Evolutionary conservation across 2,329 filamentous ascomycete species (phyloP).

Genomic region (Fusarium avenaceum): DNA sequence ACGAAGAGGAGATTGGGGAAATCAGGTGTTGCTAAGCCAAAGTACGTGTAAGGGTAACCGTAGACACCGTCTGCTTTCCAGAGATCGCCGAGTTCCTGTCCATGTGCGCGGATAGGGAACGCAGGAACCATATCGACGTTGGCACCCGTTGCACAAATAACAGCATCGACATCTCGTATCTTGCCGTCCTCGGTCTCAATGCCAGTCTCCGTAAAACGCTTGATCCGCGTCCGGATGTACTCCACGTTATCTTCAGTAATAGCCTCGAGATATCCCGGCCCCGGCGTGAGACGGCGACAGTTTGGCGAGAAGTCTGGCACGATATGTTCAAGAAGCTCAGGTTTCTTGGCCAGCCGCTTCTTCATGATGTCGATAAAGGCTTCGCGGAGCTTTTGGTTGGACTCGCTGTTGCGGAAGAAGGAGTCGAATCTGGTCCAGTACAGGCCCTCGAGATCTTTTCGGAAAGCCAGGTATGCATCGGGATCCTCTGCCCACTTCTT

Average conservation of each 20-base stretch:
- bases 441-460: slow-evolving; percentile 69
- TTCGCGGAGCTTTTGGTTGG: slow-evolving; percentile 62
- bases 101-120: slow-evolving; percentile 71
- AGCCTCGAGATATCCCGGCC: slow-evolving; percentile 76
- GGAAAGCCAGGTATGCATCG: slow-evolving; percentile 69
- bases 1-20: slow-evolving; percentile 78
- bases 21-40: slow-evolving; percentile 72
- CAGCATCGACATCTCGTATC: slow-evolving; percentile 70
- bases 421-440: slow-evolving; percentile 72
- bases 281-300: slow-evolving; percentile 74
- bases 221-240: slow-evolving; percentile 70
- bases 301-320: slow-evolving; percentile 74
- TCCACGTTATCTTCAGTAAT: slow-evolving; percentile 72
- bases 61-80: slow-evolving; percentile 69
- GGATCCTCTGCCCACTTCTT: slow-evolving; percentile 70
- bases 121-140: slow-evolving; percentile 70
- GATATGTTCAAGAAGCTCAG: slow-evolving; percentile 67
- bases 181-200: slow-evolving; percentile 71
- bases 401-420: slow-evolving; percentile 66
- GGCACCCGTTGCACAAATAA: slow-evolving; percentile 78
- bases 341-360: slow-evolving; percentile 65
- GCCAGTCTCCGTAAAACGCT: slow-evolving; percentile 69
- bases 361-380: slow-evolving; percentile 65
- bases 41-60: slow-evolving; percentile 76
- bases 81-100: slow-evolving; percentile 64